Evolutionary conservation across 305 asterid species (phyloP), one percentile per base, ranked within the genome.

Genomic region (Solanum hybrid): DNA sequence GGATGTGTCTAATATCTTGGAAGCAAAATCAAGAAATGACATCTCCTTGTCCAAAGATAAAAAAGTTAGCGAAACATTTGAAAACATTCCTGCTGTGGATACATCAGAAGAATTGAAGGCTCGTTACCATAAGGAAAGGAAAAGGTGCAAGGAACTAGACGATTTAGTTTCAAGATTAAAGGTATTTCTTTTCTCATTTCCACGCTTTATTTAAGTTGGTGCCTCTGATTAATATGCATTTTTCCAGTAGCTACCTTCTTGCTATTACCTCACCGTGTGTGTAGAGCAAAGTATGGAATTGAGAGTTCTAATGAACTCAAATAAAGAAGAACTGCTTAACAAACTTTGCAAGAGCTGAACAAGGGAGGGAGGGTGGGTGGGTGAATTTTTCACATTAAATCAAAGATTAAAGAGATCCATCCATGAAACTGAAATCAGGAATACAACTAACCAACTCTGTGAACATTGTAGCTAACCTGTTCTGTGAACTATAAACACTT

Each of bases 111-210:
- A 92, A 85, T 86, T 90, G 86, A 91, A 92, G 86, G 88, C 77
- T 77, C 88, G 78, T 56, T 90, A 90, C 85, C 91, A 91, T 91
- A 86, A 85, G 78, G 96, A 94, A 90, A 93, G 91, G 89, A 91
- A 79, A 89, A 93, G 91, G 91, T 91, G 92, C 87, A 77, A 90
- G 72, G 93, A 91, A 73, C 77, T 91, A 15, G 94, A 92, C 77
- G 90, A 88, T 86, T 86, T 85, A 79, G 92, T 90, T 89, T 90
- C 91, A 36, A 91, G 92, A 91, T 81, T 92, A 42, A 94, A 93
- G 97, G 98, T 94, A 91, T 76, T 91, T 88, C 34, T 31, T 77
- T 78, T 29, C 29, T 22, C 71, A 71, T 36, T 37, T 56, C 77
- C 51, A 32, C 14, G 2, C 45, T 3, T 51, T 56, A 22, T 85